phyloP scores from a whole-genome alignment of 306 rosid species.

The peach (Prunus persica) region Prunus_persica_NCBIv2 NC_034015.1:21024501-21025000 shows the following conservation, averaged over 20 bases:
- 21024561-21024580: no score
- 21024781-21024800: constrained; percentile 22
- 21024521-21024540: neutral
- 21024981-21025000: neutral
- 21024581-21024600: no score
- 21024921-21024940: constrained; percentile 80
- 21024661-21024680: constrained; percentile 5
- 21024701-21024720: constrained; percentile 37
- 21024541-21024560: no score
- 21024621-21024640: constrained; percentile 17
- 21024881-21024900: constrained; percentile 27
- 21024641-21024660: neutral
- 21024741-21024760: constrained; percentile 39
- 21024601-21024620: neutral
- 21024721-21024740: constrained; percentile 60
- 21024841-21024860: neutral
- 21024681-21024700: constrained; percentile 11
- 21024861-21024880: constrained; percentile 3
- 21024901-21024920: constrained; percentile 47
- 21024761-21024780: neutral
- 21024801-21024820: constrained; percentile 39
- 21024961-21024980: constrained; percentile 5
- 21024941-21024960: constrained; percentile 8
- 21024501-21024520: neutral
- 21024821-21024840: neutral